Evolutionary conservation across 2,329 filamentous ascomycete genomes (phyloP), one percentile per base, ranked within the genome.

Genomic region (Arachnopeziza araneosa): DNA sequence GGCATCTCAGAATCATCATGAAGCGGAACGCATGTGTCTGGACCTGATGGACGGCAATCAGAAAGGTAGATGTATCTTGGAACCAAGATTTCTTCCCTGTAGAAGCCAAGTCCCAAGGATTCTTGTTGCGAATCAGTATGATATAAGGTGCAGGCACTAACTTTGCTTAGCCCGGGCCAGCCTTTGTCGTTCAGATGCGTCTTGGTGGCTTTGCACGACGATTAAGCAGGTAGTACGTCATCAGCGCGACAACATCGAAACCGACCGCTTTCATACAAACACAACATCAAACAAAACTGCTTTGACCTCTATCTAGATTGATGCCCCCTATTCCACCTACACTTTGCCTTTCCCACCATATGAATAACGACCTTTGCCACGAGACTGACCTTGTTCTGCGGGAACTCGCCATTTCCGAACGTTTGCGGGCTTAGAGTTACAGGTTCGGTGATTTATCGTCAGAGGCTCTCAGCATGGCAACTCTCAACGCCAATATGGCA

Each of bases 401-500:
- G 17, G 17, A 44, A 17, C 17, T 44, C 10, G 36, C 12, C 12
- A 4, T 14, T 44, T 44, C 36, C 36, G 36, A 19, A 14, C 36
- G 6, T 17, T 44, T 44, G 36, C 36, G 36, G 36, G 6, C 17
- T 14, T 44, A 44, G 12, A 44, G 36, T 14, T 19, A 8, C 17
- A 12, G 36, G 36, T 14, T 4, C 12, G 36, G 6, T 4, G 12
- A 19, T 44, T 17, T 19, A 44, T 8, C 36, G 36, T 17, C 4
- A 44, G 36, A 44, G 36, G 12, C 4, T 44, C 32, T 56, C 53
- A 56, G 26, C 24, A 70, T 70, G 68, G 54, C 69, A 44, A 36
- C 65, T 54, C 55, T 68, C 56, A 66, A 64, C 51, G 50, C 62
- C 17, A 65, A 65, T 50, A 54, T 64, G 23, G 51, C 63, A 22